phyloP scores from a whole-genome alignment of 1,284 basidiomycete genomes.

The Rhodotorula sp. region DNA sequence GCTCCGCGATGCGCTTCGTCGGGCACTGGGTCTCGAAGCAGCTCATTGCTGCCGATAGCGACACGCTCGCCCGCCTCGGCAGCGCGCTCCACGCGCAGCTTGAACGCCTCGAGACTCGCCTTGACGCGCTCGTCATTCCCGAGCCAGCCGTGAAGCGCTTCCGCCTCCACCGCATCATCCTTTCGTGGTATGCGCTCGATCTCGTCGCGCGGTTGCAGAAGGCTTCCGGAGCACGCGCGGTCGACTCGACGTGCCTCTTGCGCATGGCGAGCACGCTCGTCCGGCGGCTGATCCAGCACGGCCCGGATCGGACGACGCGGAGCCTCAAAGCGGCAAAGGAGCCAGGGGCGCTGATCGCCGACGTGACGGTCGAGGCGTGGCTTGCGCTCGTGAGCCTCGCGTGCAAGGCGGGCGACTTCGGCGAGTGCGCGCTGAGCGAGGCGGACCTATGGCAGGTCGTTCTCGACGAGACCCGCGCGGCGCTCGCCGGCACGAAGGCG shows the following conservation, averaged over 20 bases:
- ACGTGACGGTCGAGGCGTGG: conserved; percentile 70
- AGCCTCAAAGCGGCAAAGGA: conserved; percentile 53
- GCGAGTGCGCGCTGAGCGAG: conserved; percentile 12
- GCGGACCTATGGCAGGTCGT: conserved; percentile 51
- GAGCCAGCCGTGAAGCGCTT: conserved; percentile 27
- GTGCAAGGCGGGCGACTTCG: conserved; percentile 11
- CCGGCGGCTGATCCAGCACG: conserved; percentile 60
- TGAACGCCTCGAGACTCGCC: conserved; percentile 53
- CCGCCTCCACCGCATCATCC: conserved; percentile 1
- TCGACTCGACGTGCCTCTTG: neutral
- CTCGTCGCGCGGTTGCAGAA: conserved; percentile 22
- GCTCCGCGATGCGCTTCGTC: conserved; percentile 50
- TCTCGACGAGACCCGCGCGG: conserved; percentile 37
- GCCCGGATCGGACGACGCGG: conserved; percentile 59
- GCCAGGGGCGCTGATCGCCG: conserved; percentile 47
- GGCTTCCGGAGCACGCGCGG: neutral
- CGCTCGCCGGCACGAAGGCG: conserved; percentile 41
- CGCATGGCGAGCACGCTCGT: conserved; percentile 53
- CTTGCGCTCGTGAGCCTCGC: conserved; percentile 67
- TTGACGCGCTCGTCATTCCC: conserved; percentile 49
- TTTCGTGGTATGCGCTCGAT: conserved; percentile 33
- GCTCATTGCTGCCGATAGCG: neutral
- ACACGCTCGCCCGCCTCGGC: conserved; percentile 39
- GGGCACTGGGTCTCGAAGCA: conserved; percentile 51
- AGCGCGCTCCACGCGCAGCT: conserved; percentile 53